These are phyloP conservation scores for Periconia sp. DNA, from an alignment of 2,329 filamentous ascomycete species.

Conservation along the genomic window DNA sequence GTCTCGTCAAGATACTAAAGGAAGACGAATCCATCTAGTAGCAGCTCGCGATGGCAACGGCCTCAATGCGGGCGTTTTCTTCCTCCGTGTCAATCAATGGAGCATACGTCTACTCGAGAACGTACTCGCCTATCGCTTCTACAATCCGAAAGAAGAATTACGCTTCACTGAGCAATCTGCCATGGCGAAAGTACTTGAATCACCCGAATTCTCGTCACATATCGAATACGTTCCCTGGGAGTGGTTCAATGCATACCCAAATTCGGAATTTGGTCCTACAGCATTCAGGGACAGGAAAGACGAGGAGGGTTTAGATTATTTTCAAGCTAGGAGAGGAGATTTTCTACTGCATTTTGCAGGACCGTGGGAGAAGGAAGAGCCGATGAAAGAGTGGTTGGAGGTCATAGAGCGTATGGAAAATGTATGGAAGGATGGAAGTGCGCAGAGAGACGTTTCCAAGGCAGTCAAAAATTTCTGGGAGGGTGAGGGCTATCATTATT, in stretches of 20 bases:
- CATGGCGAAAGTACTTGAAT: constrained; percentile 47
- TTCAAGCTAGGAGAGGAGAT: constrained; percentile 48
- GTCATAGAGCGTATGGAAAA: constrained; percentile 20
- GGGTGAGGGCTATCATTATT: constrained; percentile 1
- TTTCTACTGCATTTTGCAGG: constrained; percentile 54
- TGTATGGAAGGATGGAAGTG: constrained; percentile 28
- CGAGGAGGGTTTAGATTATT: constrained; percentile 39
- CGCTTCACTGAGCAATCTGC: constrained; percentile 50
- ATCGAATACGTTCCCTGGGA: constrained; percentile 48
- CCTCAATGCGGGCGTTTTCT: constrained; percentile 53
- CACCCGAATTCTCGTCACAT: constrained; percentile 37
- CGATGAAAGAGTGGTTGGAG: constrained; percentile 44
- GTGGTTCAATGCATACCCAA: constrained; percentile 53
- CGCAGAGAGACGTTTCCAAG: constrained; percentile 29
- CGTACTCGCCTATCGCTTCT: constrained; percentile 48
- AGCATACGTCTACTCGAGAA: constrained; percentile 47
- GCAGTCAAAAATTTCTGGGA: constrained; percentile 32
- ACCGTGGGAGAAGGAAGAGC: constrained; percentile 35
- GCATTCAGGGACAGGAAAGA: constrained; percentile 20
- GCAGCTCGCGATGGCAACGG: constrained; percentile 50
- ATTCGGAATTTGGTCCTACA: constrained; percentile 32
- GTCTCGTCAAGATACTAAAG: constrained; percentile 1
- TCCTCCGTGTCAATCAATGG: constrained; percentile 49
- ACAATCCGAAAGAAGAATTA: constrained; percentile 43
- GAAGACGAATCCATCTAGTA: constrained; percentile 38